These are phyloP conservation scores for Wickerhamomyces sp. DNA, from an alignment of 1,139 yeast species.

Conservation along the genomic window DNA sequence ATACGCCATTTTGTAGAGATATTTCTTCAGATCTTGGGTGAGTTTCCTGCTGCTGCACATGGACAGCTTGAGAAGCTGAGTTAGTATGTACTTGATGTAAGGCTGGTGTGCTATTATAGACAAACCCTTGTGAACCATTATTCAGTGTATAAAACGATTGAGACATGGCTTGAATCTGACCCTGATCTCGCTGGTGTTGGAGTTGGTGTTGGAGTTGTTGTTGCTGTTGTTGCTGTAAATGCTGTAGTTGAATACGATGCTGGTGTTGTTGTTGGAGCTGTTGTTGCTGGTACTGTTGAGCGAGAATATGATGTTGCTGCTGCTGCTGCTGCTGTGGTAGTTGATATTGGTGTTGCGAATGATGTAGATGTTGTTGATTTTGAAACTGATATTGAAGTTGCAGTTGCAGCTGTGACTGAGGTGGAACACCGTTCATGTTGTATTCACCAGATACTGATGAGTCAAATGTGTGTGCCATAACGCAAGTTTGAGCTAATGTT, in stretches of 20 bases:
- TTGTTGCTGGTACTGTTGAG: neutral
- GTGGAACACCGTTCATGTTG: neutral
- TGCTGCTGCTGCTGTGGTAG: neutral
- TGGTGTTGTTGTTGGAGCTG: conserved; percentile 1
- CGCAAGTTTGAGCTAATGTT: too few relatives aligned
- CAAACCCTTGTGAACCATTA: neutral
- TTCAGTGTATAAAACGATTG: neutral
- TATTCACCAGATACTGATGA: neutral
- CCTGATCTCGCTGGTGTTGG: neutral
- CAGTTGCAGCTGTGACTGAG: conserved; percentile 1
- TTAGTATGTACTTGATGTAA: neutral
- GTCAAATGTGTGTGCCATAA: neutral
- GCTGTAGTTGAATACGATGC: neutral
- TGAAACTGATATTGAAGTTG: conserved; percentile 1
- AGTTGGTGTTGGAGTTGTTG: neutral
- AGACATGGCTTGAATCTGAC: neutral
- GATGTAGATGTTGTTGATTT: neutral
- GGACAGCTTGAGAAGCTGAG: neutral
- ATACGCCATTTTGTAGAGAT: conserved; percentile 8
- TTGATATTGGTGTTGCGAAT: neutral
- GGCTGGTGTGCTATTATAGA: neutral
- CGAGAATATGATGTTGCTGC: neutral
- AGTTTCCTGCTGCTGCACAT: neutral
- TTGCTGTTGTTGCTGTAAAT: neutral
- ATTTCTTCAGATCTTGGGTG: neutral